Conservation (phyloP, 1,284 basidiomycete species). For the Gymnopus androsaceus region DNA sequence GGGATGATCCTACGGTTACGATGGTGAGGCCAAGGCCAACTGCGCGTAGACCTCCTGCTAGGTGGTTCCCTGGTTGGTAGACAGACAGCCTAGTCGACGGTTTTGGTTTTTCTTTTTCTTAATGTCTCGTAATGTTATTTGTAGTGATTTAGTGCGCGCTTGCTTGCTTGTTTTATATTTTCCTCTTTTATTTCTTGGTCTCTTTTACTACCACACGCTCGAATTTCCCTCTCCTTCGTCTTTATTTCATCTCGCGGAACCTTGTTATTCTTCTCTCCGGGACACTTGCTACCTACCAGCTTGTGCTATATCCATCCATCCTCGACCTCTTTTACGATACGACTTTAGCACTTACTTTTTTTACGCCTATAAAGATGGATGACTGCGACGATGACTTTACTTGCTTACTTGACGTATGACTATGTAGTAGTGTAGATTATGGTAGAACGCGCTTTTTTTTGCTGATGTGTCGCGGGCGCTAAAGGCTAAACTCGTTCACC, state of each 20-base stretch:
- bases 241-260: constrained; percentile 13
- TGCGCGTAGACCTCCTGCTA: constrained; percentile 37
- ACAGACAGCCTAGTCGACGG: too few relatives aligned
- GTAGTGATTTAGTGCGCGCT: constrained; percentile 24
- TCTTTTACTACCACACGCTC: constrained; percentile 14
- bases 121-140: constrained; percentile 19
- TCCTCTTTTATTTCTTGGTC: constrained; percentile 4
- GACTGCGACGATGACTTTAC: constrained; percentile 19
- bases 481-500: background rate
- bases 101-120: constrained; percentile 13
- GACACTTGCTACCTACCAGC: constrained; percentile 6
- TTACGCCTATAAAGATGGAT: constrained; percentile 30
- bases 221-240: constrained; percentile 13
- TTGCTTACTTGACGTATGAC: constrained; percentile 19
- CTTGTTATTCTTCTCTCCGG: constrained; percentile 10
- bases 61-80: constrained; percentile 45
- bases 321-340: constrained; percentile 9
- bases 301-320: too few relatives aligned
- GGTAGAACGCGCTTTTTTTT: constrained; percentile 15
- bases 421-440: constrained; percentile 22
- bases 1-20: too few relatives aligned
- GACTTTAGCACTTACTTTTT: constrained; percentile 11
- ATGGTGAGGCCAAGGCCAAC: constrained; percentile 32
- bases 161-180: constrained; percentile 17
- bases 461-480: background rate